Percentiles rank a stretch among this genome's conserved stretches.
Conservation (phyloP, 2,329 filamentous ascomycete genomes). For the Colletotrichum acutatum region DNA sequence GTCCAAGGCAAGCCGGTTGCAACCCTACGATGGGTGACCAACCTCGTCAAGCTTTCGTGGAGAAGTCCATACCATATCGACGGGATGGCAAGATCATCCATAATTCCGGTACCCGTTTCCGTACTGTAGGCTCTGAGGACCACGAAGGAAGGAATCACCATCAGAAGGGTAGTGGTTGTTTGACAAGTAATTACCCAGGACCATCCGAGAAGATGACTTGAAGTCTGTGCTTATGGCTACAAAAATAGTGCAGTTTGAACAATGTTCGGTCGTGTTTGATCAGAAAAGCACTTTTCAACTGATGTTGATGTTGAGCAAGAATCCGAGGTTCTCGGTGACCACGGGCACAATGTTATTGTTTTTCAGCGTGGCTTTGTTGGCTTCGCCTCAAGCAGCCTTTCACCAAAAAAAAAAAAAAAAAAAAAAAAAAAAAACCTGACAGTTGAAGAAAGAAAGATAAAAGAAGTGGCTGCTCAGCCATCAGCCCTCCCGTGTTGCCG, state of each 20-base stretch:
- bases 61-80: not conserved
- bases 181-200: not conserved
- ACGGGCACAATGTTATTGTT: not conserved
- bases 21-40: not conserved
- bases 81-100: not conserved
- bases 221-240: constrained; percentile 17
- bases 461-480: no score
- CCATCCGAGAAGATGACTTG: not conserved
- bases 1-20: not conserved
- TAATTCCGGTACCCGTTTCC: not conserved
- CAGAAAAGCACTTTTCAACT: not conserved
- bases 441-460: not conserved
- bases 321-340: not conserved
- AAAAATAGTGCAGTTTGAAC: not conserved
- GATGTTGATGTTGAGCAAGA: not conserved
- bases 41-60: not conserved
- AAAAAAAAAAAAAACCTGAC: not conserved
- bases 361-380: not conserved
- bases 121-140: not conserved
- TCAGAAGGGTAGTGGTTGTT: not conserved
- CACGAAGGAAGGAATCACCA: not conserved
- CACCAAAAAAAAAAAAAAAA: not conserved
- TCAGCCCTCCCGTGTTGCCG: no score
- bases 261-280: not conserved
- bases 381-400: not conserved